Conservation (phyloP, 2,329 filamentous ascomycete species). For the Ascochyta lentis region DNA sequence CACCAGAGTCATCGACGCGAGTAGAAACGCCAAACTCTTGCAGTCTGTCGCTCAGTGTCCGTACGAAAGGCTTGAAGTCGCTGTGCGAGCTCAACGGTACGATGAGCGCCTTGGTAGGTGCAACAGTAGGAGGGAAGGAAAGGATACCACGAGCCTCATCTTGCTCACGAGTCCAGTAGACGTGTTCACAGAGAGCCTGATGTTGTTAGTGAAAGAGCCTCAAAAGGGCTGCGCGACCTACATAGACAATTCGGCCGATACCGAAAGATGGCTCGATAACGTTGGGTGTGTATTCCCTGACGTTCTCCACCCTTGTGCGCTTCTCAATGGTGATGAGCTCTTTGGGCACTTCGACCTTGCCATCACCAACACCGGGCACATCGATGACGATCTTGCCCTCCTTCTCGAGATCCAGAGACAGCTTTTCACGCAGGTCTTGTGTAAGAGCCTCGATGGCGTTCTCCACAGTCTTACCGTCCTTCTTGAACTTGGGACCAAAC, state of each 20-base stretch:
- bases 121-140: constrained; percentile 77
- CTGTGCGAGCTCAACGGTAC: constrained; percentile 84
- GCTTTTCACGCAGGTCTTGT: constrained; percentile 81
- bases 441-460: constrained; percentile 75
- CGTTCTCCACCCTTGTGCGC: constrained; percentile 80
- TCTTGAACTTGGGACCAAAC: constrained; percentile 94
- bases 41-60: constrained; percentile 75
- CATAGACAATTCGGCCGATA: constrained; percentile 92
- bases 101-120: constrained; percentile 94
- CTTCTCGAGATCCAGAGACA: constrained; percentile 75
- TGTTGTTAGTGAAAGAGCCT: constrained; percentile 47
- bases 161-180: constrained; percentile 87
- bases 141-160: constrained; percentile 84
- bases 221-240: constrained; percentile 20
- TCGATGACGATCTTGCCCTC: constrained; percentile 79
- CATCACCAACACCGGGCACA: constrained; percentile 70
- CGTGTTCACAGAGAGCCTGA: constrained; percentile 91
- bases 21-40: constrained; percentile 79
- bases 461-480: constrained; percentile 83
- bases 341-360: constrained; percentile 79
- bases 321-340: constrained; percentile 86
- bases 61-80: constrained; percentile 79
- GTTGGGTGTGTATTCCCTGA: constrained; percentile 91
- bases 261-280: constrained; percentile 98
- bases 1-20: constrained; percentile 87